A percentile compares a stretch with the other conserved stretches of the same genome.
phyloP scores from a whole-genome alignment of 345 rosid genomes.

The Camelina neglecta region DNA sequence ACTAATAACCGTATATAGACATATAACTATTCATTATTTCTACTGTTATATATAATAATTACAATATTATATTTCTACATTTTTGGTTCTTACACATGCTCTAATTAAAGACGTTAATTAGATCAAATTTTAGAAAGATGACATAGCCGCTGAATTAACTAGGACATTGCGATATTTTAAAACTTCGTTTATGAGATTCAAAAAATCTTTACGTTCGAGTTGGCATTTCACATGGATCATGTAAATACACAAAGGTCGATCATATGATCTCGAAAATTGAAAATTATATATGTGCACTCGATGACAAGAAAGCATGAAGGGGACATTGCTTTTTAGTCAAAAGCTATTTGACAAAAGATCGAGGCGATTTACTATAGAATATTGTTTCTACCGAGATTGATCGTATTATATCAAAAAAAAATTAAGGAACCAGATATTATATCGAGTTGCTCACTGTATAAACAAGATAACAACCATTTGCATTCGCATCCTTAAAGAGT shows the following conservation, averaged over 20 bases:
- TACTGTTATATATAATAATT: too few relatives aligned
- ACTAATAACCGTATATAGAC: not conserved
- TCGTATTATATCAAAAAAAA: too few relatives aligned
- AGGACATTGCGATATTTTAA: not conserved
- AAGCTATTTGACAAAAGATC: not conserved
- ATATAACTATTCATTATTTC: too few relatives aligned
- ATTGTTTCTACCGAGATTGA: too few relatives aligned
- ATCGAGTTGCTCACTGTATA: not conserved
- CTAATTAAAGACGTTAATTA: too few relatives aligned
- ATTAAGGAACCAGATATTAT: not conserved
- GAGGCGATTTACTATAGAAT: not conserved
- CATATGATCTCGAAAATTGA: not conserved
- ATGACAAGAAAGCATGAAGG: constrained; percentile 6
- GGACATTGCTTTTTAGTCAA: not conserved
- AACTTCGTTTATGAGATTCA: not conserved
- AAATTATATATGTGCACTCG: not conserved
- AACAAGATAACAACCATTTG: not conserved
- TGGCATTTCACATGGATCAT: not conserved
- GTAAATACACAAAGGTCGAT: not conserved
- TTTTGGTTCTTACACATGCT: too few relatives aligned
- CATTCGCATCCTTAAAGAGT: not conserved
- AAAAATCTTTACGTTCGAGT: not conserved
- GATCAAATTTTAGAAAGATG: not conserved
- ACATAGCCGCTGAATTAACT: not conserved
- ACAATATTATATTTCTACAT: too few relatives aligned